Conservation (phyloP, 306 rosid species). For the Vigna radiata region DNA sequence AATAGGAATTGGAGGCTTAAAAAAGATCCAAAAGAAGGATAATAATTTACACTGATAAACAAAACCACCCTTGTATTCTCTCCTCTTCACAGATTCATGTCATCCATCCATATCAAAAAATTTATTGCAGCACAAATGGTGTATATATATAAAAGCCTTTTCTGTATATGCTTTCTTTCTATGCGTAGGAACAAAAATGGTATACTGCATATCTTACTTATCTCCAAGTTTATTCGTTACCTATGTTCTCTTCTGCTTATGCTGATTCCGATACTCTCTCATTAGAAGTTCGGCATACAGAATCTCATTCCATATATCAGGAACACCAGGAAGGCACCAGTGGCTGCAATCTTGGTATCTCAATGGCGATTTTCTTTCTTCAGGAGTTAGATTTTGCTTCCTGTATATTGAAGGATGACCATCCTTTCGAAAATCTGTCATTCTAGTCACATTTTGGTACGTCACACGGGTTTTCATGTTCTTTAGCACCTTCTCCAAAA, state of each 20-base stretch:
- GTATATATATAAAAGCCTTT: conserved; percentile 35
- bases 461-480: conserved; percentile 82
- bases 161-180: conserved; percentile 37
- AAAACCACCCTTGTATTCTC: conserved; percentile 39
- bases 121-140: conserved; percentile 39
- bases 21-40: conserved; percentile 27
- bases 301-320: conserved; percentile 91
- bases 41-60: conserved; percentile 42
- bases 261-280: conserved; percentile 52
- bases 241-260: conserved; percentile 63
- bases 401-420: conserved; percentile 96
- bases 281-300: conserved; percentile 74
- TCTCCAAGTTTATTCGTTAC: conserved; percentile 45
- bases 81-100: conserved; percentile 36
- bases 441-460: conserved; percentile 79
- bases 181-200: conserved; percentile 37
- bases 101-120: conserved; percentile 50
- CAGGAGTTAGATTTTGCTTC: conserved; percentile 60
- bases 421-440: conserved; percentile 94
- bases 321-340: conserved; percentile 99
- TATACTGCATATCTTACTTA: conserved; percentile 7
- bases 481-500: conserved; percentile 73
- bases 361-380: conserved; percentile 69
- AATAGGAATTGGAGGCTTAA: conserved; percentile 43
- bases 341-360: conserved; percentile 95